Evolutionary conservation across 176 grass and related monocot genomes (phyloP), one percentile per base, ranked within the genome.

Genomic region (Phoenix roebelenii): DNA sequence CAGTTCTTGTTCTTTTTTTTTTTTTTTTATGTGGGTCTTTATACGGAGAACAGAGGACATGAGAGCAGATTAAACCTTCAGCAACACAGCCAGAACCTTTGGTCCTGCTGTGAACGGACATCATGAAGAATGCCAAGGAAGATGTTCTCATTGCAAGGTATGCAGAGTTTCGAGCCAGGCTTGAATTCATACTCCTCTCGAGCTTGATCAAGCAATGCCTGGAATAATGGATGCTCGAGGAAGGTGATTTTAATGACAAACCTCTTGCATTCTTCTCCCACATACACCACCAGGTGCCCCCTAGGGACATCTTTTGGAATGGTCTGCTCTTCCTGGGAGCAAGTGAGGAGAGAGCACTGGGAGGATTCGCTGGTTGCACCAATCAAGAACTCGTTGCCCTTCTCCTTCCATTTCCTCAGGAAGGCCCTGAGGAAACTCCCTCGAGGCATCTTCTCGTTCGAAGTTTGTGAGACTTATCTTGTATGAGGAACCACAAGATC

Each of bases 191-290:
- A 68, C 65, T 68, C 65, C 25, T 68, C 65, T 18, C 65, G 51
- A 56, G 52, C 65, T 56, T 44, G 65, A 56, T 68, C 52, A 1
- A 68, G 65, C 65, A 68, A 39, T 35, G 25, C 52, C 16, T 22
- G 65, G 51, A 68, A 57, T 18, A 57, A 54, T 3, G 65, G 65
- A 16, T 68, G 65, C 65, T 55, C 65, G 15, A 68, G 65, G 15
- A 44, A 56, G 25, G 52, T n/a, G 12, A 68, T 10, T 28, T 4
- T 39, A 29, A 68, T 56, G 14, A 68, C 52, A 23, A 55, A 68
- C 52, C 65, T 55, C 28, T 18, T 55, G 65, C 52, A 20, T 26
- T 54, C 26, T 25, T 68, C 26, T 26, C 65, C 65, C 65, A 68
- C 65, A 19, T 68, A 68, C 26, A 57, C 65, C 18, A 56, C 65